Evolutionary conservation across 2,329 filamentous ascomycete genomes (phyloP).

Genomic region (Diaporthe nobilis): DNA sequence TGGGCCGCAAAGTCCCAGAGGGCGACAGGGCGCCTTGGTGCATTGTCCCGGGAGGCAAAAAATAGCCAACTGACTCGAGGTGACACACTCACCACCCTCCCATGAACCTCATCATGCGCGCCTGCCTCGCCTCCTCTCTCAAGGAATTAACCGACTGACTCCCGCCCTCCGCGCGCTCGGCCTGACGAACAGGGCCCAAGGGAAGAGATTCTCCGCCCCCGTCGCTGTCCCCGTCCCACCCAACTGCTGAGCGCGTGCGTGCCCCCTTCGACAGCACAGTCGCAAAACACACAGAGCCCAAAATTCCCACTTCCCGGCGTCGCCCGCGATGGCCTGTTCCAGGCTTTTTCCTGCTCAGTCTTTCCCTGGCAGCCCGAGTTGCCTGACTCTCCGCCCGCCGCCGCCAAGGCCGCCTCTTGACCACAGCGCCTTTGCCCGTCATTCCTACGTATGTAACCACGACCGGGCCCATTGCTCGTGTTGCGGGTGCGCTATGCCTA

Average conservation of each 20-base stretch:
- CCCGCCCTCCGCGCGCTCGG: constrained; percentile 19
- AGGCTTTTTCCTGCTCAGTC: neutral
- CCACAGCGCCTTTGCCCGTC: neutral
- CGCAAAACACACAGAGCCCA: neutral
- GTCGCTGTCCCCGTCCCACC: constrained; percentile 9
- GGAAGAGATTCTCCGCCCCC: neutral
- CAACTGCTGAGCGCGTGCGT: neutral
- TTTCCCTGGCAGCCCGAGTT: neutral
- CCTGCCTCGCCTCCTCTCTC: neutral
- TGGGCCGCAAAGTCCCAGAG: neutral
- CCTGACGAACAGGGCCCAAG: neutral
- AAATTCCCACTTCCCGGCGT: constrained; percentile 14
- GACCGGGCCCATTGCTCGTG: neutral
- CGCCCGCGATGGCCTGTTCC: constrained; percentile 1
- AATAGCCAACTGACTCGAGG: constrained; percentile 25
- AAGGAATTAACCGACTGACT: neutral
- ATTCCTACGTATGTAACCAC: neutral
- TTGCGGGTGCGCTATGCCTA: constrained; percentile 15
- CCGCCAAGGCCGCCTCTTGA: constrained; percentile 9
- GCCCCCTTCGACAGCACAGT: neutral
- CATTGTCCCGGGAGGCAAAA: constrained; percentile 25
- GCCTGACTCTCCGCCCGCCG: constrained; percentile 21
- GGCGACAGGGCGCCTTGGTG: constrained; percentile 15
- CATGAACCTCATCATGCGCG: constrained; percentile 19
- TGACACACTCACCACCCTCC: constrained; percentile 14